These are phyloP conservation scores for Globisporangium iwayamae DNA, from an alignment of 352 stramenopile genomes.

Conservation along the genomic window DNA sequence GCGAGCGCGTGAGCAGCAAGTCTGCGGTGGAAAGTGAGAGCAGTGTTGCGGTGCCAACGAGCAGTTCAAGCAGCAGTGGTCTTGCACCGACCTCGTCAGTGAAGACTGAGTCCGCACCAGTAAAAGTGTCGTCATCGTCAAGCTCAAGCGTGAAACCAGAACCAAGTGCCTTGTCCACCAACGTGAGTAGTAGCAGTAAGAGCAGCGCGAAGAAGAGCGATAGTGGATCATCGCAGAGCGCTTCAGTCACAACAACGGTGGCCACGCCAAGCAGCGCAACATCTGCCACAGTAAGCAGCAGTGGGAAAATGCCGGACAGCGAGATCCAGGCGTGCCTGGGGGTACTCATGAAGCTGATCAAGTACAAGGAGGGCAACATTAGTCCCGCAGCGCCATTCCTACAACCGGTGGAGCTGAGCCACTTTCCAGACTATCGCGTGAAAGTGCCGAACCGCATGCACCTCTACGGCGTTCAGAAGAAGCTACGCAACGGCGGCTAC, in stretches of 20 bases:
- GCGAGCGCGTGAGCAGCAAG: not conserved
- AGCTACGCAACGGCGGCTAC: constrained; percentile 74
- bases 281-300: not conserved
- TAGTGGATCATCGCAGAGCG: not conserved
- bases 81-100: not conserved
- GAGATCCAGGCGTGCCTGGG: constrained; percentile 49
- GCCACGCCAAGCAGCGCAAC: not conserved
- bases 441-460: constrained; percentile 86
- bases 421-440: constrained; percentile 83
- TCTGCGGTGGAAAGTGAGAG: not conserved
- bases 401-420: constrained; percentile 72
- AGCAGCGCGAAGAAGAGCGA: not conserved
- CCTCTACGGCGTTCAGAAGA: constrained; percentile 82
- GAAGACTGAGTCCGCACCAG: not conserved
- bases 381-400: constrained; percentile 74
- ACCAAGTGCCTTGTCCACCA: not conserved
- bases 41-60: constrained; percentile 10
- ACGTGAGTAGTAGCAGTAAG: constrained; percentile 1
- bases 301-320: constrained; percentile 53
- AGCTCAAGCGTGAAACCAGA: constrained; percentile 4
- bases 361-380: constrained; percentile 78
- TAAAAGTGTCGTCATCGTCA: constrained; percentile 5
- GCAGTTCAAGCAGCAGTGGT: constrained; percentile 2
- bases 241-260: not conserved
- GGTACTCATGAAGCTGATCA: constrained; percentile 82